Percentiles rank a stretch among this genome's conserved stretches.
Evolutionary conservation across 768 basidiomycete species (phyloP).

Genomic region (Tylopilus rubrobrunneus): DNA sequence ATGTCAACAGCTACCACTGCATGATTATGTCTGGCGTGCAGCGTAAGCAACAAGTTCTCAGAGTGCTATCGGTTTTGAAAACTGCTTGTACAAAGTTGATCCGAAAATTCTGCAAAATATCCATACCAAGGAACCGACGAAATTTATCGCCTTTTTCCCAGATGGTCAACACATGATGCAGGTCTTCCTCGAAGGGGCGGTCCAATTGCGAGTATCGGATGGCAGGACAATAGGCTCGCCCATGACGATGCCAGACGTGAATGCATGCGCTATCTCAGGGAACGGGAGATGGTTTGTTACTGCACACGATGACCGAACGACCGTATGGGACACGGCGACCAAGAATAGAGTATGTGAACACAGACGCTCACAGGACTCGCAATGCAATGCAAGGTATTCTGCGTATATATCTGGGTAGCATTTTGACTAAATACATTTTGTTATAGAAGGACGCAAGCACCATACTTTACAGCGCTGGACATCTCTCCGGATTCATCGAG

Average conservation of each 20-base stretch:
- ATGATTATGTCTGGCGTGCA: background rate
- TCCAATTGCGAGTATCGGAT: conserved; percentile 1
- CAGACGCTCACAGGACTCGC: background rate
- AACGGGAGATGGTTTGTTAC: background rate
- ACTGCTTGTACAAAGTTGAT: background rate
- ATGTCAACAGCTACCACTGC: too few relatives aligned
- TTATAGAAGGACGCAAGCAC: background rate
- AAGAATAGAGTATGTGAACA: background rate
- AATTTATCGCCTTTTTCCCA: background rate
- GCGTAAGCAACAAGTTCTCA: background rate
- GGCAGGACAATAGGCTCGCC: background rate
- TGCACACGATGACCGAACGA: background rate
- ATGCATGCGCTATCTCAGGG: background rate
- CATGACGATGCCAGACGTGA: conserved; percentile 1
- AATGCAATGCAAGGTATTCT: background rate
- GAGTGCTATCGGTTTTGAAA: background rate
- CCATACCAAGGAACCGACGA: background rate
- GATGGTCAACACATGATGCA: conserved; percentile 3
- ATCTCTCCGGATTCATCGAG: background rate
- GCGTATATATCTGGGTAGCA: background rate
- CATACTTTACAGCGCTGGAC: background rate
- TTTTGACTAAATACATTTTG: too few relatives aligned
- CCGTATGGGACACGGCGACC: background rate
- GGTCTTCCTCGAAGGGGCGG: background rate
- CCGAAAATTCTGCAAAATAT: background rate